These are phyloP conservation scores for Scalesia atractyloides DNA, from an alignment of 129 eudicot species.

Conservation along the genomic window DNA sequence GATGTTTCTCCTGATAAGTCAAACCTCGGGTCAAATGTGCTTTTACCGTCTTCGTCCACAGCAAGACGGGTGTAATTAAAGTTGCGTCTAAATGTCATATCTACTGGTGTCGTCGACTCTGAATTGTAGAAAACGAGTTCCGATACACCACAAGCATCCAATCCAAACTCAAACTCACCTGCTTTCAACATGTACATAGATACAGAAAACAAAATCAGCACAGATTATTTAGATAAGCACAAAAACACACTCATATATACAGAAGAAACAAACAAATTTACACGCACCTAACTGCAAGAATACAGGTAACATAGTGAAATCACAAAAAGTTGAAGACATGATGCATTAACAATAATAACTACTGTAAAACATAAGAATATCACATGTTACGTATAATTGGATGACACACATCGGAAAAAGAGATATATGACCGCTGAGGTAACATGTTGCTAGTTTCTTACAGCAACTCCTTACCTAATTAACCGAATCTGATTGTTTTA, in stretches of 20 bases:
- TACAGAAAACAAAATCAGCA: neutral
- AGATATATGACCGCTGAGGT: too few relatives aligned
- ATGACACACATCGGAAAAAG: too few relatives aligned
- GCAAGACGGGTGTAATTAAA: conserved; percentile 64
- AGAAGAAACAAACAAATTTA: neutral
- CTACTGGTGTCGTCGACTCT: conserved; percentile 2
- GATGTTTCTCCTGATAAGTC: conserved; percentile 56
- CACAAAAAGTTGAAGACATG: too few relatives aligned
- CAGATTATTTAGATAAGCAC: neutral
- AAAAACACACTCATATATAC: neutral
- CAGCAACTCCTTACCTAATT: too few relatives aligned
- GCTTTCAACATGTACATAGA: neutral
- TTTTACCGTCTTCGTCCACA: conserved; percentile 50
- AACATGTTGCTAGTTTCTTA: too few relatives aligned
- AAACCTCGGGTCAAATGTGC: conserved; percentile 62
- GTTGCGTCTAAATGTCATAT: conserved; percentile 65
- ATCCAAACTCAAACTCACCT: conserved; percentile 17
- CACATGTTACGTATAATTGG: too few relatives aligned
- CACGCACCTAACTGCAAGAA: neutral
- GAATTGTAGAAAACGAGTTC: conserved; percentile 14
- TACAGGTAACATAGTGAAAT: too few relatives aligned
- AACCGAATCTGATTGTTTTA: too few relatives aligned
- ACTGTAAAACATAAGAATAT: too few relatives aligned
- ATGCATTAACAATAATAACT: too few relatives aligned
- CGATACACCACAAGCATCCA: conserved; percentile 16